Conservation (phyloP, 352 stramenopile species). For the Halophytophthora batemanensis region DNA sequence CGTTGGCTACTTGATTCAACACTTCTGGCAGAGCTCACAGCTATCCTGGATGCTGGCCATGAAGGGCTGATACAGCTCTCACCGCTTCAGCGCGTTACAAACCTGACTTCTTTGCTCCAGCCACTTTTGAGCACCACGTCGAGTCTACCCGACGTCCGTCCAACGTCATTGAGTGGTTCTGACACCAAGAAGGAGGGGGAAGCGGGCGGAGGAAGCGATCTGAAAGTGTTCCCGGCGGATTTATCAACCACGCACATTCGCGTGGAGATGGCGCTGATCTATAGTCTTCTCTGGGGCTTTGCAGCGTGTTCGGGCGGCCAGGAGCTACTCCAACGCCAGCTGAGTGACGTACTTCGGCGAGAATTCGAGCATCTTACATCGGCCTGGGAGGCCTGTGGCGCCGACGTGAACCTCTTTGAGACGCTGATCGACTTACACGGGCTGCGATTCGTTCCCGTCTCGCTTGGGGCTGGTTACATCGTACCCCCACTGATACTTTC, state of each 20-base stretch:
- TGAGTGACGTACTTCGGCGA: constrained; percentile 29
- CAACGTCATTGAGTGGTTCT: too few relatives aligned
- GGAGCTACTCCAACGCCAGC: constrained; percentile 16
- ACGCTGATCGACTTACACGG: constrained; percentile 29
- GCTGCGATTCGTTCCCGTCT: constrained; percentile 27
- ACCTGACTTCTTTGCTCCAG: constrained; percentile 45
- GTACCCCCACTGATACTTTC: constrained; percentile 1
- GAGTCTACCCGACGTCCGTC: constrained; percentile 3
- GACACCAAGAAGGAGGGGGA: background rate
- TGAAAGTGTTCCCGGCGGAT: constrained; percentile 1
- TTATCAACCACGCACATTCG: constrained; percentile 13
- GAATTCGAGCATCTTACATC: constrained; percentile 26
- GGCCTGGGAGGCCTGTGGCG: constrained; percentile 17
- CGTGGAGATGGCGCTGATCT: constrained; percentile 51
- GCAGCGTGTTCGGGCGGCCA: constrained; percentile 20
- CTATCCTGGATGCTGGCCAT: constrained; percentile 6
- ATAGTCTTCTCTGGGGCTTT: constrained; percentile 57
- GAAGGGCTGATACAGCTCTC: constrained; percentile 15
- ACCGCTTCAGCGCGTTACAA: constrained; percentile 39
- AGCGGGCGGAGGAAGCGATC: background rate
- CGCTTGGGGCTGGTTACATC: background rate
- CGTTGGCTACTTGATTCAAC: constrained; percentile 12
- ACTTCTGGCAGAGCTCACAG: constrained; percentile 10
- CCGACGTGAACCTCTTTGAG: constrained; percentile 38
- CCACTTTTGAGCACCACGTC: constrained; percentile 28